Base-by-base conservation (phyloP, 805 yeast genomes). In the Scheffersomyces stipitis region DNA sequence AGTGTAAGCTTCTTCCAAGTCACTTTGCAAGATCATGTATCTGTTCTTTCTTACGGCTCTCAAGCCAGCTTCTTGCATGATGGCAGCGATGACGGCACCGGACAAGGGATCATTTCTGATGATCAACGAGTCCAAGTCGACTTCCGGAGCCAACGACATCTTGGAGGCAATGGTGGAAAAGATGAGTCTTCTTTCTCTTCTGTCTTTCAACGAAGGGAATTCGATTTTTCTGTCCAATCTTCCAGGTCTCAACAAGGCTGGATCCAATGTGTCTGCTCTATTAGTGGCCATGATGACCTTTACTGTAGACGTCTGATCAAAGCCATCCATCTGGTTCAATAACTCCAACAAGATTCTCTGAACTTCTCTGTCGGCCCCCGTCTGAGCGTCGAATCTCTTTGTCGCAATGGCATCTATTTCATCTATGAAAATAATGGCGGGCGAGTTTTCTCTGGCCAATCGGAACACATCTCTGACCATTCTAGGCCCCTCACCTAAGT, bases 351-450 rank as follows among this genome's bases (percentile, higher is more conserved):
- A 74, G 49, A 91, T 93, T 72, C 99, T 87, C 71, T 93, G 99
- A 37, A 93, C 99, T 70, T 93, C 99, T 67, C 99, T 82, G 69
- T 93, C 99, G 24, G 99, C 98, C 61, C 99, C 99, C 3, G 99
- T 93, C 72, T 93, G 99, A 16, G 99, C 99, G 67, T 93, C 99
- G 56, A 93, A 93, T 69, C 99, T 86, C 66, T 93, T 93, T 28
- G 99, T 93, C 38, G 99, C 99, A 63, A 93, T 93, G 23, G 99
- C 96, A 68, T 93, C 99, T 54, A 93, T 90, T 71, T 93, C 99
- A 71, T 93, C 99, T 51, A 93, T 93, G 66, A 93, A 93, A 44
- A 93, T 93, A 56, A 93, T 93, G 7, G 96, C 81, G 5, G 99
- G 99, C 0, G 97, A 81, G 66, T 93, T 93, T 61, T 93, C 99